Conservation (phyloP, 2,329 filamentous ascomycete genomes). For the Helminthosporium solani region DNA sequence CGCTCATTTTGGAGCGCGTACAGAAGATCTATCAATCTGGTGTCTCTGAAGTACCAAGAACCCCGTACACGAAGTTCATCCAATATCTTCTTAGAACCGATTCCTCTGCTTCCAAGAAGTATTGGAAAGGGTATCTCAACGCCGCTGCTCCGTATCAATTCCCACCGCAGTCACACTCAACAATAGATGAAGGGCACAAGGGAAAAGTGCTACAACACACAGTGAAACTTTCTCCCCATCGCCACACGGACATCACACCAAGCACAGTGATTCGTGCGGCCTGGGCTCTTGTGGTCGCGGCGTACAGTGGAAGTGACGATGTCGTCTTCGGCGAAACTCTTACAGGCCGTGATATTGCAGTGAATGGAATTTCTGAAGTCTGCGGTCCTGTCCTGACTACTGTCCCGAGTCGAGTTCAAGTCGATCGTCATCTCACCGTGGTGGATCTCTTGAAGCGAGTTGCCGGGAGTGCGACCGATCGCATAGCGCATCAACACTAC, state of each 20-base stretch:
- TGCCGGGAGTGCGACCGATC: conserved; percentile 21
- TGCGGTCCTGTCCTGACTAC: conserved; percentile 44
- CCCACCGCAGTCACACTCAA: conserved; percentile 29
- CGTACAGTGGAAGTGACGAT: conserved; percentile 31
- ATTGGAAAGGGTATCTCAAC: conserved; percentile 37
- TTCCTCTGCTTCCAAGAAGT: conserved; percentile 23
- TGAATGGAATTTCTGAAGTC: conserved; percentile 36
- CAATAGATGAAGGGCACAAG: conserved; percentile 19
- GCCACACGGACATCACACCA: conserved; percentile 33
- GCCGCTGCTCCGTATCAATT: conserved; percentile 36
- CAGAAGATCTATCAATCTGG: conserved; percentile 28
- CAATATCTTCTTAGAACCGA: conserved; percentile 30
- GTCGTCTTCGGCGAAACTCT: conserved; percentile 40
- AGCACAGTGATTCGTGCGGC: conserved; percentile 34
- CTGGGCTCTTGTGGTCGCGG: conserved; percentile 32
- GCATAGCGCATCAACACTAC: conserved; percentile 41
- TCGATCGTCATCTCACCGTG: conserved; percentile 28
- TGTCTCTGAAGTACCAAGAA: conserved; percentile 16
- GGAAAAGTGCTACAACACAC: conserved; percentile 26
- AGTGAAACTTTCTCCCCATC: conserved; percentile 22
- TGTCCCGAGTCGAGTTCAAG: conserved; percentile 38
- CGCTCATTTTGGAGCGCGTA: conserved; percentile 32
- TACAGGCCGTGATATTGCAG: conserved; percentile 37
- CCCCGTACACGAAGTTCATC: conserved; percentile 38
- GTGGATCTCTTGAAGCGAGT: conserved; percentile 24